Base-by-base conservation (phyloP, 2,329 filamentous ascomycete species). In the Nothophoma quercina region DNA sequence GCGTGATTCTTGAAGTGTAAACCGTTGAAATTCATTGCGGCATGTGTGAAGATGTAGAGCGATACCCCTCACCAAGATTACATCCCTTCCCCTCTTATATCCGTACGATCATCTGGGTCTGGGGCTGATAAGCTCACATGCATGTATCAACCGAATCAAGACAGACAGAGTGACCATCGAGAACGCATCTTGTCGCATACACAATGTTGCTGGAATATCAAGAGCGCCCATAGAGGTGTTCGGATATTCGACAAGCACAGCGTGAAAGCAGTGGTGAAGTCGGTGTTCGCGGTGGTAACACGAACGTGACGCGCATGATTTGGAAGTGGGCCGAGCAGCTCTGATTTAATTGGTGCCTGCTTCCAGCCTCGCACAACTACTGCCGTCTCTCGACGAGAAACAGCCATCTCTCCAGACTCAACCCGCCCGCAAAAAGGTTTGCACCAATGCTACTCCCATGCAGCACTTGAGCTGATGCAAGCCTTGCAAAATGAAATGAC, bases 121-220 rank as follows among this genome's bases (percentile, higher is more conserved):
- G 15, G 30, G 35, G 23, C 36, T 42, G 49, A 52, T 47, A 52
- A 52, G 49, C 42, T 33, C 8, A 26, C 35, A 32, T 36, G 35
- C 41, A 40, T 22, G 18, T 32, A 28, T 26, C 22, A 16, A 16
- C 48, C 29, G 15, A 16, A 25, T 29, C 6, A 13, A 10, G 33
- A 15, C 16, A 25, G 2, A 36, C 10, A 13, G 30, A n/a, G n/a
- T n/a, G n/a, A n/a, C n/a, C n/a, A n/a, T n/a, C n/a, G n/a, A n/a
- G n/a, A n/a, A n/a, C n/a, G n/a, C n/a, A n/a, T n/a, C n/a, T n/a
- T n/a, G n/a, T n/a, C n/a, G n/a, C n/a, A n/a, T n/a, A n/a, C n/a
- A n/a, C n/a, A n/a, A n/a, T n/a, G n/a, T n/a, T 15, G 15, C 26
- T 7, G 10, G 13, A 4, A 4, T 28, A 7, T 12, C 26, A 12